Base-by-base conservation (phyloP, 768 basidiomycete species). In the Trametes sanguinea region DNA sequence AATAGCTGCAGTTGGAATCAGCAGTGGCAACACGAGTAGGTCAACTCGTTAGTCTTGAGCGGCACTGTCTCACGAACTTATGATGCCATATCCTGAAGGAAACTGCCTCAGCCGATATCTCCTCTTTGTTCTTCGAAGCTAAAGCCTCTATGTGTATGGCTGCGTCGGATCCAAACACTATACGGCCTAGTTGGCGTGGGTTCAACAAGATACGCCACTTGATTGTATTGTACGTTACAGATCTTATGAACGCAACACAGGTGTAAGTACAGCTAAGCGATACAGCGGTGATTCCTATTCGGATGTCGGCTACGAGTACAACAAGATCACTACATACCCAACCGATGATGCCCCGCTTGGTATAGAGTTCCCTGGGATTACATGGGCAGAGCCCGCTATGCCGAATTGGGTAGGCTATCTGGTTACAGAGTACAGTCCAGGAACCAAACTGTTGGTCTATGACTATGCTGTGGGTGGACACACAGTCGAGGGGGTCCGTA, bases 371-470 rank as follows among this genome's bases (percentile, higher is more conserved):
- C 83, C 85, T 22, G 85, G 84, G 1, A 42, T 66, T 6, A 80
- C 83, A 0, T 85, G 72, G 70, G 78, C 78, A 40, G 85, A 83
- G 65, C 59, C 63, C 1, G 77, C 73, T 37, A 68, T 73, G 43
- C 81, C 85, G 7, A 88, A 87, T 69, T 88, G 86, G 86, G 82
- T 88, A 37, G 83, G 86, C 2, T 78, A 84, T 68, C 73, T 86
- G n/a, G 72, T 85, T 51, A 80, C 76, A 8, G 59, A 68, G 30
- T 65, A 39, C 77, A 77, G 68, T 22, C 65, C 40, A 33, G 68
- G 55, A 60, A 42, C 54, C 22, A 76, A 77, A 2, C 62, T 86
- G 30, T 74, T 87, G 1, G 84, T 85, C 4, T 83, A 84, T 67
- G 76, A 86, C 69, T 87, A 83, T 69, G 87, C 86, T 0, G 68